These are phyloP conservation scores for Arthroderma sp. DNA, from an alignment of 2,329 filamentous ascomycete species.

Conservation along the genomic window DNA sequence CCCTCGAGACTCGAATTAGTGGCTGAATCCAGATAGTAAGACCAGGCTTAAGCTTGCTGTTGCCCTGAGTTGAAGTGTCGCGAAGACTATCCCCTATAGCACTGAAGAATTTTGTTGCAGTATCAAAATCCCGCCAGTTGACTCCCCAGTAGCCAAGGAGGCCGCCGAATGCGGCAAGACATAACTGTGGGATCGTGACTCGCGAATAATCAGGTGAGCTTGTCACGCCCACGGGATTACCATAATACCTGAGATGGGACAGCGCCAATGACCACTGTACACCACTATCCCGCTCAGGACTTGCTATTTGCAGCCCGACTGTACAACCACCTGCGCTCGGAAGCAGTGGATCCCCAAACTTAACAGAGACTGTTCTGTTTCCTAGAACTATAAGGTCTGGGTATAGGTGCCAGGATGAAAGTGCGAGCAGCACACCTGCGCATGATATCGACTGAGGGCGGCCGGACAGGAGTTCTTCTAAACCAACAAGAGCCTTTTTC, in stretches of 20 bases:
- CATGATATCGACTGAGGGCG: slow-evolving; percentile 14
- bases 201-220: background rate
- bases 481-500: slow-evolving; percentile 14
- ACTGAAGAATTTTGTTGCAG: background rate
- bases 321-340: background rate
- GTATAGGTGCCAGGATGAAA: slow-evolving; percentile 26
- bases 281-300: background rate
- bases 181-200: background rate
- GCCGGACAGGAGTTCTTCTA: slow-evolving; percentile 20
- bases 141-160: background rate
- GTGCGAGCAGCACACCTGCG: slow-evolving; percentile 17
- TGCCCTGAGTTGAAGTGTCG: background rate
- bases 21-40: too few species aligned
- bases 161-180: background rate
- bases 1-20: too few species aligned
- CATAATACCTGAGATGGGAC: slow-evolving; percentile 3
- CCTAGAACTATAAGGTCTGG: slow-evolving; percentile 43
- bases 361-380: background rate
- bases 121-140: background rate
- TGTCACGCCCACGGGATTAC: background rate
- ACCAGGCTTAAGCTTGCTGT: too few species aligned
- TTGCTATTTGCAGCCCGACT: background rate
- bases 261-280: slow-evolving; percentile 2
- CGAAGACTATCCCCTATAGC: background rate
- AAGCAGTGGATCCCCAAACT: slow-evolving; percentile 1